phyloP scores from a whole-genome alignment of 2,329 filamentous ascomycete genomes.

The Alternaria dauci region DNA sequence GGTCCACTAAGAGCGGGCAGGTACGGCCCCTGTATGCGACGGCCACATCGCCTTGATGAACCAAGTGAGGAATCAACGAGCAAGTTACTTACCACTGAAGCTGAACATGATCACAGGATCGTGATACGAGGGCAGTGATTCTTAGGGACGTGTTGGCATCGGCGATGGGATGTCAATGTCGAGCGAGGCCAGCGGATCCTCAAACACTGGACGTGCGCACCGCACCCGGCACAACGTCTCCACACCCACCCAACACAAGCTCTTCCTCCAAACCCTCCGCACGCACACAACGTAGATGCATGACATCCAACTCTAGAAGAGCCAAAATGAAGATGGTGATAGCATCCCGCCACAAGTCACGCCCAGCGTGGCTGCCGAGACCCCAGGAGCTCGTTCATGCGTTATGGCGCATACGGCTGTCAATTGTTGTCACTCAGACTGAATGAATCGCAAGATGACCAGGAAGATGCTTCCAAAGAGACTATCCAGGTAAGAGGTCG shows the following conservation, averaged over 20 bases:
- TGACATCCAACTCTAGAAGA: neutral
- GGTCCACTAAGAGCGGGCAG: constrained; percentile 2
- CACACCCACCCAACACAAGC: constrained; percentile 10
- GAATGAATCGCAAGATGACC: neutral
- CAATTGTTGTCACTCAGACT: neutral
- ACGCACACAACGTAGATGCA: constrained; percentile 5
- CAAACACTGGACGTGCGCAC: constrained; percentile 26
- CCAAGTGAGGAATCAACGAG: neutral
- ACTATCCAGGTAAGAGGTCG: neutral
- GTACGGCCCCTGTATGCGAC: constrained; percentile 4
- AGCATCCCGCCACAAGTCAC: constrained; percentile 9
- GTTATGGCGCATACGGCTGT: neutral
- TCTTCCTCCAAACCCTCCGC: constrained; percentile 1
- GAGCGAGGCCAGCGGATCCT: constrained; percentile 10
- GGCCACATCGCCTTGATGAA: constrained; percentile 2
- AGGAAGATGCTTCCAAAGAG: neutral
- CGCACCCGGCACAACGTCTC: constrained; percentile 19
- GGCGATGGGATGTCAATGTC: constrained; percentile 10
- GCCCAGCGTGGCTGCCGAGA: neutral
- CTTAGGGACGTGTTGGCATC: constrained; percentile 8
- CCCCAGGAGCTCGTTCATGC: constrained; percentile 3
- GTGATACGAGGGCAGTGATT: constrained; percentile 2
- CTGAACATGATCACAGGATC: constrained; percentile 43
- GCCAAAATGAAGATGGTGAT: constrained; percentile 8
- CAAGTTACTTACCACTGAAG: constrained; percentile 47